Conservation (phyloP, 2,329 filamentous ascomycete species). For the Byssoonygena ceratinophila region DNA sequence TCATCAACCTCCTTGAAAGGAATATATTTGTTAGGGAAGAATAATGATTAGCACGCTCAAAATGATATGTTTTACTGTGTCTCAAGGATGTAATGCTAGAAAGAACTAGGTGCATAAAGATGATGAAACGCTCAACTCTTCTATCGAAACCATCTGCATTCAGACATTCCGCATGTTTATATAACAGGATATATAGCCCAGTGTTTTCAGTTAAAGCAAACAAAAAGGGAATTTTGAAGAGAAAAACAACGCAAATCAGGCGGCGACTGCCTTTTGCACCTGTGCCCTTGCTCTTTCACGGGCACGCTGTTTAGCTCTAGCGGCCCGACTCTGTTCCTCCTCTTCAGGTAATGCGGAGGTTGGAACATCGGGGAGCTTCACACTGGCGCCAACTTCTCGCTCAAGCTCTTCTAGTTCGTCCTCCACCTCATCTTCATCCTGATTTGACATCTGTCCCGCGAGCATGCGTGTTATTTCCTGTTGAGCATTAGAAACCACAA, state of each 20-base stretch:
- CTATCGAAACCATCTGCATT: not conserved
- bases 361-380: conserved; percentile 33
- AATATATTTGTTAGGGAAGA: not conserved
- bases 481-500: conserved; percentile 3
- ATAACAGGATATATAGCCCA: not conserved
- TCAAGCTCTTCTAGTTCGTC: conserved; percentile 82
- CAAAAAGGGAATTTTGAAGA: too few species aligned
- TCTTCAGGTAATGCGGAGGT: conserved; percentile 25
- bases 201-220: too few species aligned
- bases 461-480: conserved; percentile 91
- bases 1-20: not conserved
- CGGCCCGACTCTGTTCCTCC: conserved; percentile 22
- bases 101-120: not conserved
- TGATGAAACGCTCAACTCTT: not conserved
- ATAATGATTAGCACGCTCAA: not conserved
- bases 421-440: conserved; percentile 96
- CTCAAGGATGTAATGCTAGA: not conserved
- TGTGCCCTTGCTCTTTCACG: conserved; percentile 25
- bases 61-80: not conserved
- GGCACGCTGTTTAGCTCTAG: conserved; percentile 26
- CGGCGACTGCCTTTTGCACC: conserved; percentile 14
- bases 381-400: conserved; percentile 43
- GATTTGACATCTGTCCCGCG: conserved; percentile 74
- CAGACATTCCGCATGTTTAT: not conserved
- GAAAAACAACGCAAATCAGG: too few species aligned